phyloP scores from a whole-genome alignment of 2,329 filamentous ascomycete species.

The Colletotrichum euphorbiae region DNA sequence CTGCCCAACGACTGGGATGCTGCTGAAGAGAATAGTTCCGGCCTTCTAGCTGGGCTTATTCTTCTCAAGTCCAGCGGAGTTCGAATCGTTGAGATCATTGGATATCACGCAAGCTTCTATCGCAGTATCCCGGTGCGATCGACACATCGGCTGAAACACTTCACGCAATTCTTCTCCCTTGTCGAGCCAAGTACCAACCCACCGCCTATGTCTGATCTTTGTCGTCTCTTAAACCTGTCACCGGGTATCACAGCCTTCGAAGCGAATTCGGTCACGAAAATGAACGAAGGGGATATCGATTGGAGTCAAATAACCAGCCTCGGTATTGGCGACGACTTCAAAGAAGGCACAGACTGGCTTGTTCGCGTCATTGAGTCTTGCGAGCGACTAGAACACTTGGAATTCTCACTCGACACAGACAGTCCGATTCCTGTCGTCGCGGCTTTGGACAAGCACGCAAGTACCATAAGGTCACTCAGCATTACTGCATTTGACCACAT shows the following conservation, averaged over 20 bases:
- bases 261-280: neutral
- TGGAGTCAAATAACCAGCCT: neutral
- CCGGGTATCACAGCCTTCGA: neutral
- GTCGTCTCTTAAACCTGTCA: neutral
- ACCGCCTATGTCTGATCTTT: neutral
- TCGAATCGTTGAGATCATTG: neutral
- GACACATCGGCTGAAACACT: neutral
- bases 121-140: neutral
- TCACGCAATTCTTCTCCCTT: neutral
- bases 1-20: neutral
- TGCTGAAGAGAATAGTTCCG: neutral
- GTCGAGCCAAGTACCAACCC: neutral
- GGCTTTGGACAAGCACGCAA: neutral
- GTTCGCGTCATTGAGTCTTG: neutral
- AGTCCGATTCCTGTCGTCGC: neutral
- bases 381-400: neutral
- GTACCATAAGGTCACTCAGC: neutral
- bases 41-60: neutral
- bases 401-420: neutral
- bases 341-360: neutral
- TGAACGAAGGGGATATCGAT: neutral
- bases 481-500: neutral
- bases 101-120: neutral
- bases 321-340: neutral
- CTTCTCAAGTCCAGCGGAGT: conserved; percentile 3